Evolutionary conservation across 257 asterid species (phyloP), one percentile per base, ranked within the genome.

Genomic region (Nicotiana undulata): DNA sequence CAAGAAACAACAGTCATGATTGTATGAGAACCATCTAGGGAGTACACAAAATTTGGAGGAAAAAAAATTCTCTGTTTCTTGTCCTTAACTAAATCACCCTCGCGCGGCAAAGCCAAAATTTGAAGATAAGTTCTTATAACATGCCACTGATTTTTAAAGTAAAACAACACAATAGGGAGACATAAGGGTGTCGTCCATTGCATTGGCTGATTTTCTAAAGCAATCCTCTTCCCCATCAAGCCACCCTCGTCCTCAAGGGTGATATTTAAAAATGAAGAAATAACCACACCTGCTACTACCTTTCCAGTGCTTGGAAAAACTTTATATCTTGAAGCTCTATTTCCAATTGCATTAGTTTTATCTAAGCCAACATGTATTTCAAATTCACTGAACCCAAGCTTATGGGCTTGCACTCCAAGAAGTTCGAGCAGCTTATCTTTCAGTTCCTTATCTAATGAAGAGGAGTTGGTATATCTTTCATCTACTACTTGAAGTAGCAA

Each of bases 1-100:
- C 98, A 92, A 81, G 97, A 97, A 66, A 93, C 80, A n/a, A 96
- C 99, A 52, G 98, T 95, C 99, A 93, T 93, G 97, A 95, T 95
- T 98, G 90, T 92, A 88, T 93, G 98, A 3, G 98, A 87, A 76
- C 98, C 96, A 89, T 95, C 98, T 63, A 95, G 86, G 37, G 98
- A 92, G 88, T 95, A 97, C 83, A 95, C 98, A 80, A 93, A 93
- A 89, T 93, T 93, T 52, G 98, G 99, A 81, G 99, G 99, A 86
- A 95, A 95, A 12, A 97, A 97, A 60, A 97, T 92, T 88, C 92
- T 90, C 89, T 93, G 98, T 85, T 91, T 95, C 86, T 94, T 86
- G 66, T 88, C 80, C 76, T 91, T 97, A 85, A 95, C 97, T 98
- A 92, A 86, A 85, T 90, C 90, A 77, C 96, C 91, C 83, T 89